Percentiles rank a stretch among this genome's conserved stretches.
Evolutionary conservation across 2,329 filamentous ascomycete species (phyloP).

Genomic region (Aciculosporium take): DNA sequence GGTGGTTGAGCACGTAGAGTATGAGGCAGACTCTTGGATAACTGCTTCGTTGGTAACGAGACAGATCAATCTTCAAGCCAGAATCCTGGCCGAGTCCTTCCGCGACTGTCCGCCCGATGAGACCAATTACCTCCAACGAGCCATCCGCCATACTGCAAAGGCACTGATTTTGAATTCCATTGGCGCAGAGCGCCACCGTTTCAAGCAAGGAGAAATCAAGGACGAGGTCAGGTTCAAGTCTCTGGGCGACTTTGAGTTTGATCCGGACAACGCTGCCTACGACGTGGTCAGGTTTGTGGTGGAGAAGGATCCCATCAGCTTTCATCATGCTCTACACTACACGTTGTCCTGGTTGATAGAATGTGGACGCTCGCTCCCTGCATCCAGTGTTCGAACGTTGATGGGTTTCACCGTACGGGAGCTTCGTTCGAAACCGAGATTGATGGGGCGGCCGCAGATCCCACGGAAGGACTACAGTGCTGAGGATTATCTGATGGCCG

Average conservation of each 20-base stretch:
- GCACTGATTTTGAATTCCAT: slow-evolving; percentile 79
- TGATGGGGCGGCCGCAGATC: slow-evolving; percentile 45
- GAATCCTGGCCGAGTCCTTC: slow-evolving; percentile 81
- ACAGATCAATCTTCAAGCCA: slow-evolving; percentile 85
- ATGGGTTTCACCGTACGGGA: slow-evolving; percentile 60
- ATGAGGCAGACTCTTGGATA: slow-evolving; percentile 97
- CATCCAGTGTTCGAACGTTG: slow-evolving; percentile 50
- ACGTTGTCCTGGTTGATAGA: slow-evolving; percentile 93
- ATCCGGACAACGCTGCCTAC: slow-evolving; percentile 40
- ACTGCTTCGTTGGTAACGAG: slow-evolving; percentile 86
- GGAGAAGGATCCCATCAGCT: slow-evolving; percentile 82
- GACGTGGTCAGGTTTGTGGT: slow-evolving; percentile 76
- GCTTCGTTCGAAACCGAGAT: slow-evolving; percentile 48
- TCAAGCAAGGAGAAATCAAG: slow-evolving; percentile 77
- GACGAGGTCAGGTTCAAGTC: slow-evolving; percentile 72
- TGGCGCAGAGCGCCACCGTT: slow-evolving; percentile 75
- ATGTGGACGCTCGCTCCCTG: slow-evolving; percentile 61
- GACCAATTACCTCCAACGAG: slow-evolving; percentile 49
- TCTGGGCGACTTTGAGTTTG: slow-evolving; percentile 67
- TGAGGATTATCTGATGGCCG: slow-evolving; percentile 70
- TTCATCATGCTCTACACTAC: slow-evolving; percentile 94
- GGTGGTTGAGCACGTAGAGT: slow-evolving; percentile 91
- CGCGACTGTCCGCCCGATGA: slow-evolving; percentile 52
- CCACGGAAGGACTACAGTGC: slow-evolving; percentile 42
- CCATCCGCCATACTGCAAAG: slow-evolving; percentile 63